Conservation (phyloP, 1,284 basidiomycete genomes). For the Papiliotrema fonsecae region DNA sequence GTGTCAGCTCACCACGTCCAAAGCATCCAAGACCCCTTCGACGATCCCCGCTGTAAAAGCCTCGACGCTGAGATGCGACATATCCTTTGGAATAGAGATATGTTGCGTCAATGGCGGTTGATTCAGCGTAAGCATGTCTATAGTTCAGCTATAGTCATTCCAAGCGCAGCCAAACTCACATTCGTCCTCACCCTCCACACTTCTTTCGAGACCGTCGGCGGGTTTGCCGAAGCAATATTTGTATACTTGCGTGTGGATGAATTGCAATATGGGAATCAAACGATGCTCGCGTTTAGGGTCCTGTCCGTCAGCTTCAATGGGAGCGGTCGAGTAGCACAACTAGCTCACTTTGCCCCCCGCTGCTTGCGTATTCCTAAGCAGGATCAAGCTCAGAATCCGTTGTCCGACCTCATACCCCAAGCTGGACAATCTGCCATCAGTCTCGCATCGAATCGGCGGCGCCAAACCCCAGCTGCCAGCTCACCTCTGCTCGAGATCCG, state of each 20-base stretch:
- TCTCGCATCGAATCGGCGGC: slow-evolving; percentile 9
- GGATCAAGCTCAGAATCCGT: slow-evolving; percentile 58
- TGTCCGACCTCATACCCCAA: slow-evolving; percentile 84
- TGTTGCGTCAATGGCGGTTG: slow-evolving; percentile 84
- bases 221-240: slow-evolving; percentile 86
- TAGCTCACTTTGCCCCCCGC: slow-evolving; percentile 54
- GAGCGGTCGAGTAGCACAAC: slow-evolving; percentile 57
- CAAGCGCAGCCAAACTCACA: slow-evolving; percentile 55
- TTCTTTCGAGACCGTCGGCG: slow-evolving; percentile 91
- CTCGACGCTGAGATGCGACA: slow-evolving; percentile 89
- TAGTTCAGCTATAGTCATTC: background rate
- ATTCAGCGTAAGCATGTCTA: slow-evolving; percentile 99
- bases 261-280: slow-evolving; percentile 81
- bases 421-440: slow-evolving; percentile 67
- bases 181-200: slow-evolving; percentile 92
- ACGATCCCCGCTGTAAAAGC: slow-evolving; percentile 96
- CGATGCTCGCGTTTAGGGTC: slow-evolving; percentile 81
- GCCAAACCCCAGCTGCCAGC: slow-evolving; percentile 9
- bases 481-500: slow-evolving; percentile 82
- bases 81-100: slow-evolving; percentile 89
- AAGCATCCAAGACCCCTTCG: slow-evolving; percentile 91
- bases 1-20: slow-evolving; percentile 77
- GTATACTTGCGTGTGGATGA: slow-evolving; percentile 90
- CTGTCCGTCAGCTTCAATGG: slow-evolving; percentile 36
- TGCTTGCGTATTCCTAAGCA: slow-evolving; percentile 44